Evolutionary conservation across 2,329 filamentous ascomycete species (phyloP).

Genomic region (Sclerotinia minor): DNA sequence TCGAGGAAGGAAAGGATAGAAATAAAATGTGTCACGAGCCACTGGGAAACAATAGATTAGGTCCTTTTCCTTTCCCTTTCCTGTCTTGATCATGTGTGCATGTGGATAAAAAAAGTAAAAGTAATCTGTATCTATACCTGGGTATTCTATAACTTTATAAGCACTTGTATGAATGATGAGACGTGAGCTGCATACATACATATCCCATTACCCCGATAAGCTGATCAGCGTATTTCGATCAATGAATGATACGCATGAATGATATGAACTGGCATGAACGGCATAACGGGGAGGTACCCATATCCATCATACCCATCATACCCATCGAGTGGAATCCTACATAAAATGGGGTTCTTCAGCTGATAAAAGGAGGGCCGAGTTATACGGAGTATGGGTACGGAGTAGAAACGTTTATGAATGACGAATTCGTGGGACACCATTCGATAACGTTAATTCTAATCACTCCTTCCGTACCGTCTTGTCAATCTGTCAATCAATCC

Average conservation of each 20-base stretch:
- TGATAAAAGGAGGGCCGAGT: constrained; percentile 14
- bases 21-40: constrained; percentile 17
- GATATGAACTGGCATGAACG: constrained; percentile 3
- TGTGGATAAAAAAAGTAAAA: not conserved
- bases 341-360: constrained; percentile 18
- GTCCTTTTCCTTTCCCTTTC: not conserved
- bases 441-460: constrained; percentile 22
- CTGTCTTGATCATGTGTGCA: constrained; percentile 3
- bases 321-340: constrained; percentile 6
- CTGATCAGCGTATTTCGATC: constrained; percentile 12
- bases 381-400: not conserved
- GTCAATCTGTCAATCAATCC: constrained; percentile 8
- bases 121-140: no score
- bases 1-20: constrained; percentile 18
- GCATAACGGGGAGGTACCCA: not conserved
- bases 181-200: not conserved
- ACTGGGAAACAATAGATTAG: constrained; percentile 7
- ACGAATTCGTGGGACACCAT: constrained; percentile 22
- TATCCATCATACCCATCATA: not conserved
- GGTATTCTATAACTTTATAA: no score
- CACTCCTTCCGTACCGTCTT: not conserved
- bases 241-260: constrained; percentile 21
- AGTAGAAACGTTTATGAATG: constrained; percentile 16
- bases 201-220: constrained; percentile 5
- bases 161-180: not conserved